phyloP scores from a whole-genome alignment of 148 eudicot species.

The Dianthus caryophyllus region DNA sequence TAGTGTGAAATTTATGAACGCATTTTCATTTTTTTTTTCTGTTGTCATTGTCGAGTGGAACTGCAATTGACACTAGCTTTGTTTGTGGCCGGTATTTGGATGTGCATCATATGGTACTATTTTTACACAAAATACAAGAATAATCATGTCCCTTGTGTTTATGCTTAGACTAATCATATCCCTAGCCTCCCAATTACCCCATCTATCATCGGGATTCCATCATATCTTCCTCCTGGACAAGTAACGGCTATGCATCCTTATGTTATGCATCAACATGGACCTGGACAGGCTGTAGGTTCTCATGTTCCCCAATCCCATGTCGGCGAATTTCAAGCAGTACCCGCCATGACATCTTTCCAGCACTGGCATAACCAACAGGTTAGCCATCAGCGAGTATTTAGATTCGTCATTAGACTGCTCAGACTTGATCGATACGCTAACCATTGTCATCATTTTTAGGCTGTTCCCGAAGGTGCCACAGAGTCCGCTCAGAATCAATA shows the following conservation, averaged over 20 bases:
- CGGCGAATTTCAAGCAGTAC: constrained; percentile 55
- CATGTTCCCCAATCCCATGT: constrained; percentile 59
- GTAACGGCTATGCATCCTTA: constrained; percentile 74
- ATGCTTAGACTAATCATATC: constrained; percentile 50
- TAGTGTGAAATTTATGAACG: background rate
- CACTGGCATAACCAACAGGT: constrained; percentile 87
- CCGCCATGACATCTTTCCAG: constrained; percentile 46
- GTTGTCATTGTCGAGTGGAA: background rate
- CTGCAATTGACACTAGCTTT: too few relatives aligned
- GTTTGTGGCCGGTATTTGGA: too few relatives aligned
- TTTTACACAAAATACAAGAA: background rate
- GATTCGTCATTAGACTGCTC: background rate
- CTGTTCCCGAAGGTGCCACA: constrained; percentile 45
- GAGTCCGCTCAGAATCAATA: constrained; percentile 42
- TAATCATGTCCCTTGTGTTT: background rate
- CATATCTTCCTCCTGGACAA: constrained; percentile 69
- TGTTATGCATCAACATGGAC: constrained; percentile 75
- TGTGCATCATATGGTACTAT: background rate
- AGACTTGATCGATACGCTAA: constrained; percentile 16
- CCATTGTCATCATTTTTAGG: constrained; percentile 32
- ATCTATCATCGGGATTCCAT: constrained; percentile 68
- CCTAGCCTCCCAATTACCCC: constrained; percentile 56
- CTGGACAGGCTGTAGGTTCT: constrained; percentile 52
- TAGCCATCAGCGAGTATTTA: background rate
- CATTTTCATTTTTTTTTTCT: background rate